Evolutionary conservation across 345 rosid species (phyloP).

Genomic region (Populus deltoides): DNA sequence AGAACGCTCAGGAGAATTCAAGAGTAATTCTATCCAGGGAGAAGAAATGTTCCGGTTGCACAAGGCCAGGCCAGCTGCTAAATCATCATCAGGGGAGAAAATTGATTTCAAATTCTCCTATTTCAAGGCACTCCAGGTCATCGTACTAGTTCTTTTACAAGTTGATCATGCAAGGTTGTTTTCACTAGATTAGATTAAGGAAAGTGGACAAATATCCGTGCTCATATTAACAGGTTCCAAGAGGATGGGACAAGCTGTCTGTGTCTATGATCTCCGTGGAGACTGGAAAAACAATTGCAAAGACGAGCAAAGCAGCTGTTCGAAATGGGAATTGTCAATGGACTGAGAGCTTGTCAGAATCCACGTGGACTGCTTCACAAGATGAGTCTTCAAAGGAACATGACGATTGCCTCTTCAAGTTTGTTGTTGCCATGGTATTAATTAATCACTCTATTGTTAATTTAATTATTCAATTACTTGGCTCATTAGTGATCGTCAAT

Average conservation of each 20-base stretch:
- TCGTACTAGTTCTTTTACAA: background rate
- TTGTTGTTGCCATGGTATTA: slow-evolving; percentile 45
- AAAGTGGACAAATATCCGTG: background rate
- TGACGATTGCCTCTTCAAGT: slow-evolving; percentile 41
- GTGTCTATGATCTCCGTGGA: slow-evolving; percentile 43
- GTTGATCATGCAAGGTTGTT: background rate
- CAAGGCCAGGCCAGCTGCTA: slow-evolving; percentile 26
- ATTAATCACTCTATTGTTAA: background rate
- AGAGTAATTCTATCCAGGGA: background rate
- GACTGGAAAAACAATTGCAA: slow-evolving; percentile 48
- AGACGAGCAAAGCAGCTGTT: slow-evolving; percentile 38
- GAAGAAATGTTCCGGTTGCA: slow-evolving; percentile 46
- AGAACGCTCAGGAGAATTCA: too few species aligned
- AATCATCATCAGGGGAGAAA: slow-evolving; percentile 36
- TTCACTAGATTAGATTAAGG: background rate
- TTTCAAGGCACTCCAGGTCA: slow-evolving; percentile 48
- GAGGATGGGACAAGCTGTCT: slow-evolving; percentile 65
- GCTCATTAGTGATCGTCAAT: too few species aligned
- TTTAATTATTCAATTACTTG: background rate
- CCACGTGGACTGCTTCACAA: slow-evolving; percentile 34
- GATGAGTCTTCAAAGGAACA: slow-evolving; percentile 37
- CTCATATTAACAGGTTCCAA: slow-evolving; percentile 44
- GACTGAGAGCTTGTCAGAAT: slow-evolving; percentile 44
- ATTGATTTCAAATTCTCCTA: slow-evolving; percentile 50
- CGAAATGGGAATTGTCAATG: slow-evolving; percentile 58